Base-by-base conservation (phyloP, 441 rosid genomes). In the Populus hybrid region DNA sequence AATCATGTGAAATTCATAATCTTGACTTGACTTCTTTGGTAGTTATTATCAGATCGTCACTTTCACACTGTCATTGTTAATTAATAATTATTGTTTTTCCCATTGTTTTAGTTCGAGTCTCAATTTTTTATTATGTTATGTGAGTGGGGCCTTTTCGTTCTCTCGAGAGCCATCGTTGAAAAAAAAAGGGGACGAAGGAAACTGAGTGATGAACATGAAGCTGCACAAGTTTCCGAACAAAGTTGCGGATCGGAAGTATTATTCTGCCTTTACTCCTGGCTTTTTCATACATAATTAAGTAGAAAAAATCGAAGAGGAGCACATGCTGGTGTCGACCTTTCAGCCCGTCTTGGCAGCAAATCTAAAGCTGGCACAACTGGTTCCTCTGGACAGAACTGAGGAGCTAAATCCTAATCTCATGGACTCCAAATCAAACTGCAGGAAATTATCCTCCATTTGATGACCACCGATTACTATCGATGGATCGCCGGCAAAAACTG, bases 391-490 rank as follows among this genome's bases (percentile, higher is more conserved):
- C 56, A 45, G 20, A 45, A 45, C 18, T 4, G 56, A 45, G 18
- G 56, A 45, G 18, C 56, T 45, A 45, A 45, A 45, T 1, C 56
- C 56, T 14, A 45, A 45, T 12, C 18, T 45, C 18, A 45, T 14
- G 56, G 56, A 45, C 18, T 45, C 56, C 3, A 45, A 14, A 14
- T 45, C 56, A 45, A 45, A 45, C 18, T 45, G 56, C 11, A 45
- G 56, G 0, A 45, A 45, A 45, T 45, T 45, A 69, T 89, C 73
- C 71, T 89, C 89, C 83, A 88, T 53, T 76, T 88, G 97, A 29
- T 29, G 67, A 74, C 96, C 97, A 77, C 96, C 94, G 12, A 93
- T 79, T 6, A 92, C 90, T 1, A 93, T 70, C 9, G 95, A 83
- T 4, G 93, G 89, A 75, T 56, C 78, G 2, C 86, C 86, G 10